Evolutionary conservation across 164 flowering plant genomes (phyloP).

Genomic region (Kalanchoe fedtschenkoi): DNA sequence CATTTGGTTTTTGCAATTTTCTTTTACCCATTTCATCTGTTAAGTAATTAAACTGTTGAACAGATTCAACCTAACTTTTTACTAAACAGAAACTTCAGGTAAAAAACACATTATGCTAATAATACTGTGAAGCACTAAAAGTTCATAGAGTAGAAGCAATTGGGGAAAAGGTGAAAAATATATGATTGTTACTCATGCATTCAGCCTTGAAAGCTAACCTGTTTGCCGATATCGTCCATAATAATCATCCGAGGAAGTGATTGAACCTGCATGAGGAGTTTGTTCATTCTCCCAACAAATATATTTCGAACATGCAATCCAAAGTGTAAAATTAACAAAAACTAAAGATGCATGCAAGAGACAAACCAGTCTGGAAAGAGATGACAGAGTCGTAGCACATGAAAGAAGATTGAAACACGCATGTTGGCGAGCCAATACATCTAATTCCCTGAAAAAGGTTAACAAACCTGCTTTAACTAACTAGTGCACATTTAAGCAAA

Average conservation of each 20-base stretch:
- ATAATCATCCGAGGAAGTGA: slow-evolving; percentile 97
- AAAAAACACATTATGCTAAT: not conserved
- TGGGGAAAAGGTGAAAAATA: not conserved
- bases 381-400: slow-evolving; percentile 80
- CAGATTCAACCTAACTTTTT: not conserved
- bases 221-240: slow-evolving; percentile 91
- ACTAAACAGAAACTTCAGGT: not conserved
- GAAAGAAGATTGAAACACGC: slow-evolving; percentile 83
- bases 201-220: slow-evolving; percentile 36
- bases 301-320: not conserved
- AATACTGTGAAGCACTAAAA: not conserved
- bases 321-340: not conserved
- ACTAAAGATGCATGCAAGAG: not conserved
- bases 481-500: not conserved
- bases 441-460: slow-evolving; percentile 68
- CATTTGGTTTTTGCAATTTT: not conserved
- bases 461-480: not conserved
- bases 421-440: slow-evolving; percentile 68
- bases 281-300: slow-evolving; percentile 7
- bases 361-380: slow-evolving; percentile 84
- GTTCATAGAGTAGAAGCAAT: not conserved
- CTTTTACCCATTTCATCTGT: not conserved
- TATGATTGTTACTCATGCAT: not conserved
- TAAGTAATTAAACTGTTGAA: not conserved
- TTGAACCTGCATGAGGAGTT: slow-evolving; percentile 51